Evolutionary conservation across 208 protist genomes (phyloP).

Genomic region (Acanthamoeba quina): DNA sequence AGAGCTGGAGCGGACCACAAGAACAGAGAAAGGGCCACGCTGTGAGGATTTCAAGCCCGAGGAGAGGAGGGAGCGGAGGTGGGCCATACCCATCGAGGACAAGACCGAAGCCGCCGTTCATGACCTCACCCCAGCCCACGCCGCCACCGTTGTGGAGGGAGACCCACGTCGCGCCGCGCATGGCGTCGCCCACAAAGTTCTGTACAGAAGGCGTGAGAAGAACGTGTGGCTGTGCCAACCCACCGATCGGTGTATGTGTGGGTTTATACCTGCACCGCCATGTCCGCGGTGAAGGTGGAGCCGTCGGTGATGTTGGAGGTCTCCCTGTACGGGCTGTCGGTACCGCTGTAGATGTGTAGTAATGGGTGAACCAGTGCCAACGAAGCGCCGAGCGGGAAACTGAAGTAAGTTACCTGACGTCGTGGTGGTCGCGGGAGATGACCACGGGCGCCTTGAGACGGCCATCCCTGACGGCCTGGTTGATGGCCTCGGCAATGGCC

Average conservation of each 20-base stretch:
- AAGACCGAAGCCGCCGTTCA: conserved; percentile 94
- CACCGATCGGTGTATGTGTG: not conserved
- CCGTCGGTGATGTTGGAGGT: conserved; percentile 93
- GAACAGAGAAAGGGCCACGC: not conserved
- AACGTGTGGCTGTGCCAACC: not conserved
- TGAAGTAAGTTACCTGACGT: conserved; percentile 84
- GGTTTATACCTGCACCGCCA: conserved; percentile 89
- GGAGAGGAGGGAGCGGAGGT: not conserved
- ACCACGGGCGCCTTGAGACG: conserved; percentile 85
- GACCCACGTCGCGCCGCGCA: conserved; percentile 92
- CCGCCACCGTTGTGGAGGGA: conserved; percentile 94
- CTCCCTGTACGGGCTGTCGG: conserved; percentile 92
- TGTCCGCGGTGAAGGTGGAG: conserved; percentile 91
- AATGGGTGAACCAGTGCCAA: not conserved
- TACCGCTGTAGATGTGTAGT: conserved; percentile 65
- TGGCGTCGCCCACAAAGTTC: conserved; percentile 87
- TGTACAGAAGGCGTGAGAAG: not conserved
- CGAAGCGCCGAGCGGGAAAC: not conserved
- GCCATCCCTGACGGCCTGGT: conserved; percentile 89
- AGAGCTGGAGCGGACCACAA: conserved; percentile 19
- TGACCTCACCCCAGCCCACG: conserved; percentile 92
- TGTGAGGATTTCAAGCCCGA: not conserved
- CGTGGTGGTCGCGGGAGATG: conserved; percentile 93
- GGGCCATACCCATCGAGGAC: conserved; percentile 90
- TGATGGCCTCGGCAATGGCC: conserved; percentile 91